phyloP scores from a whole-genome alignment of 345 rosid genomes.

The Moricandia arvensis region DNA sequence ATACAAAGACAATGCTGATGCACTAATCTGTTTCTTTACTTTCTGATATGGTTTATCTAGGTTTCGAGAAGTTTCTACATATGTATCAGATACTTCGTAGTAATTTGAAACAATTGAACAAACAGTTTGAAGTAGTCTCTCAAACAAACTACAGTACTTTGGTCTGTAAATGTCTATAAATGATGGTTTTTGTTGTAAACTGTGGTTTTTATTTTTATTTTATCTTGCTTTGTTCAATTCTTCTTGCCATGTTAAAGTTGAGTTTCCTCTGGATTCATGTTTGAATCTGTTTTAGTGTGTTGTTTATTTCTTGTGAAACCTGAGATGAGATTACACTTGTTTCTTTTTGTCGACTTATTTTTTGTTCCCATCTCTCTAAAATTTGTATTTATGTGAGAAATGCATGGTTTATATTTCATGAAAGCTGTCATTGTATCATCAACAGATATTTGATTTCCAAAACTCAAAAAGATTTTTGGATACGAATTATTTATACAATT shows the following conservation, averaged over 20 bases:
- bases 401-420: background rate
- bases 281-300: background rate
- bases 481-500: background rate
- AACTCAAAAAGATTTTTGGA: background rate
- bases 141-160: too few species aligned
- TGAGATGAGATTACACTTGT: background rate
- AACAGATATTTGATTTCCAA: background rate
- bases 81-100: too few species aligned
- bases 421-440: conserved; percentile 15
- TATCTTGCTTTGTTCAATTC: background rate
- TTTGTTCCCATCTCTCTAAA: background rate
- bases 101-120: too few species aligned
- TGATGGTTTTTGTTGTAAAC: background rate
- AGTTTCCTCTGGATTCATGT: background rate
- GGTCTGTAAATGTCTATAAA: too few species aligned
- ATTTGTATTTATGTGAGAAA: background rate
- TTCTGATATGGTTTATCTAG: too few species aligned
- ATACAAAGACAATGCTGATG: too few species aligned
- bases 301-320: background rate
- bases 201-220: background rate
- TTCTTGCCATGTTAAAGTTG: background rate
- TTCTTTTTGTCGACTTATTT: background rate
- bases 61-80: too few species aligned
- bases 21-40: too few species aligned
- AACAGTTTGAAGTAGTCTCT: too few species aligned